Evolutionary conservation across 2,329 filamentous ascomycete species (phyloP).

Genomic region (Ceratocystis colombiana): DNA sequence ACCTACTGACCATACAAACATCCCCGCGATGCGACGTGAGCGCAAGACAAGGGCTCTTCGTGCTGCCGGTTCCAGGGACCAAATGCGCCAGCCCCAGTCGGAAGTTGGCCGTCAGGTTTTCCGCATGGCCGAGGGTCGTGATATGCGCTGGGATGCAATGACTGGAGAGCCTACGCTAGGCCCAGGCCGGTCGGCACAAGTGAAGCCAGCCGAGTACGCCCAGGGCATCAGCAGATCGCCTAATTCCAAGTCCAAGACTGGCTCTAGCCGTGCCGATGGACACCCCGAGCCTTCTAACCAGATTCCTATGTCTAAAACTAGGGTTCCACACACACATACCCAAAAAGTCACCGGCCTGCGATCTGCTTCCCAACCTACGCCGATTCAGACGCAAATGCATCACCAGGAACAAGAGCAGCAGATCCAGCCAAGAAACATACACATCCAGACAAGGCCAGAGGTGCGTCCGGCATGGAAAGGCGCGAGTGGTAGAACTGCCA

Average conservation of each 20-base stretch:
- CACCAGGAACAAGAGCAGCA: constrained; percentile 1
- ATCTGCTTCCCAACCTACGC: constrained; percentile 15
- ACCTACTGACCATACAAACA: constrained; percentile 32
- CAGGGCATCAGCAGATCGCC: constrained; percentile 31
- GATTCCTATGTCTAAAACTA: not conserved
- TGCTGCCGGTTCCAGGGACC: constrained; percentile 35
- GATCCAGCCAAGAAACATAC: not conserved
- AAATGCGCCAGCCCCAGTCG: constrained; percentile 26
- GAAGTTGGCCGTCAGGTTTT: constrained; percentile 26
- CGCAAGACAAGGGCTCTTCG: constrained; percentile 30
- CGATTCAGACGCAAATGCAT: not conserved
- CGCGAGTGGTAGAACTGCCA: constrained; percentile 55
- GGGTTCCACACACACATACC: not conserved
- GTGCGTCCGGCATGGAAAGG: constrained; percentile 58
- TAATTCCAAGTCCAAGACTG: not conserved
- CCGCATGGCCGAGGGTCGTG: constrained; percentile 28
- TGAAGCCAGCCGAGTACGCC: constrained; percentile 44
- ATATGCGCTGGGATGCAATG: constrained; percentile 53
- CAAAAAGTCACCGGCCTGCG: constrained; percentile 36
- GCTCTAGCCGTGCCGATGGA: not conserved
- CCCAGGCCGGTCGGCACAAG: constrained; percentile 46
- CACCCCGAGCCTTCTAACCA: not conserved
- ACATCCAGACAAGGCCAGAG: constrained; percentile 28
- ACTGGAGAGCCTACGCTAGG: constrained; percentile 56
- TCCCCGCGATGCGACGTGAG: constrained; percentile 45